A percentile compares a stretch with the other conserved stretches of the same genome.
phyloP scores from a whole-genome alignment of 495 filamentous ascomycete species.

The Penicillium desertorum region DNA sequence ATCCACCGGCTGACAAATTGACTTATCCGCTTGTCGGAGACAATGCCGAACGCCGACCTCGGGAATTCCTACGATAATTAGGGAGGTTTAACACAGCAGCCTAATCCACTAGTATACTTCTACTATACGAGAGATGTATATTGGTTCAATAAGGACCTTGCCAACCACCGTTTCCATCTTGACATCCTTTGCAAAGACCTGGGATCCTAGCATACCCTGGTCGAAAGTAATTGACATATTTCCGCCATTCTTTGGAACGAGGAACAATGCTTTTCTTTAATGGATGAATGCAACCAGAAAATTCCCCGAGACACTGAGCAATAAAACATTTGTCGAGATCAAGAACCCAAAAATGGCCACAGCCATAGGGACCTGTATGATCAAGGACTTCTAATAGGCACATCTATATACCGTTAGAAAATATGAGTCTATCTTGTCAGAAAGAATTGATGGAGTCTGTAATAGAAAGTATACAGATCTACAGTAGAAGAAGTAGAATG shows the following conservation, averaged over 20 bases:
- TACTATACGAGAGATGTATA: not conserved
- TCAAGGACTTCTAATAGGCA: not conserved
- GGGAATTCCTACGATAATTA: not conserved
- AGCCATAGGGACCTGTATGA: constrained; percentile 20
- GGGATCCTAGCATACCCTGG: constrained; percentile 3
- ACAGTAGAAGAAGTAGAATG: no score
- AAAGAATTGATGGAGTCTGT: no score
- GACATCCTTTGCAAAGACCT: not conserved
- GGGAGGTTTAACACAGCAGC: no score
- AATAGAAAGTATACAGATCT: no score
- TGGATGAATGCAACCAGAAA: constrained; percentile 7
- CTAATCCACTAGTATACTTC: no score
- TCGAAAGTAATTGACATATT: constrained; percentile 4
- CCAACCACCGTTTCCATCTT: not conserved
- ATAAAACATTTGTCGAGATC: constrained; percentile 1
- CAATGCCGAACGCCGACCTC: not conserved
- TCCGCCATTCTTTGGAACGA: constrained; percentile 5
- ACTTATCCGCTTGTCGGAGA: not conserved
- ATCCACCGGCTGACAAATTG: constrained; percentile 10
- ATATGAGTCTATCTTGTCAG: not conserved
- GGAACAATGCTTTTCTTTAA: not conserved
- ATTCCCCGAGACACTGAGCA: not conserved
- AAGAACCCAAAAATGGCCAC: constrained; percentile 7
- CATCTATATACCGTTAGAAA: not conserved
- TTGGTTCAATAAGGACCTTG: constrained; percentile 7